Percentiles rank a stretch among this genome's conserved stretches.
phyloP scores from a whole-genome alignment of 2,329 filamentous ascomycete genomes.

The Ascocoryne sarcoides region DNA sequence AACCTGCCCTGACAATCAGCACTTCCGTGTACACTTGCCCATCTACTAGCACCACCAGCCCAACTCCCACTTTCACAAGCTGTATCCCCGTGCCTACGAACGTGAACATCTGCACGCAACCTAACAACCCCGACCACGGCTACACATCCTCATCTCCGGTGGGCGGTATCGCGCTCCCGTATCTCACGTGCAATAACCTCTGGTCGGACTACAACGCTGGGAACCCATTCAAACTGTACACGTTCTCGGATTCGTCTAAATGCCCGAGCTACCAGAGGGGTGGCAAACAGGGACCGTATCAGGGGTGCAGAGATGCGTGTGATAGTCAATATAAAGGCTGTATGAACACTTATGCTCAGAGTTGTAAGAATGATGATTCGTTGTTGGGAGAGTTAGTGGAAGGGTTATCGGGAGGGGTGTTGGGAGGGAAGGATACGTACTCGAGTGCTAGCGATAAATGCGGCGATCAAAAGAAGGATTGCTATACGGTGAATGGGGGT shows the following conservation, averaged over 20 bases:
- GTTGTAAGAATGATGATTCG: constrained; percentile 33
- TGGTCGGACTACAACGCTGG: constrained; percentile 31
- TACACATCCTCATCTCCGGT: constrained; percentile 58
- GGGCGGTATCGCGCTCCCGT: constrained; percentile 42
- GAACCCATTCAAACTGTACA: constrained; percentile 46
- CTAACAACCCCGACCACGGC: constrained; percentile 47
- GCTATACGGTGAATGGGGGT: constrained; percentile 35
- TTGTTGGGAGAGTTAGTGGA: not conserved
- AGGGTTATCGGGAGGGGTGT: not conserved
- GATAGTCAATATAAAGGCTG: constrained; percentile 43
- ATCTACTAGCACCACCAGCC: constrained; percentile 16
- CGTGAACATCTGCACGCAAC: constrained; percentile 40
- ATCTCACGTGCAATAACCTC: constrained; percentile 47
- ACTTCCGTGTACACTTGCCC: constrained; percentile 30
- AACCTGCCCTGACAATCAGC: constrained; percentile 33
- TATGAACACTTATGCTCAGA: constrained; percentile 39
- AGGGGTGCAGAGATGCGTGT: constrained; percentile 45
- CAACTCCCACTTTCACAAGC: constrained; percentile 26
- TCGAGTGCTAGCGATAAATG: constrained; percentile 35
- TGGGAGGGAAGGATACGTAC: constrained; percentile 15
- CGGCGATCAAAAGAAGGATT: constrained; percentile 41
- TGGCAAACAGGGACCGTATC: constrained; percentile 27
- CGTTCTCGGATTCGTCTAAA: constrained; percentile 32
- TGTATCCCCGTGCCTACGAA: constrained; percentile 40
- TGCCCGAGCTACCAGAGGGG: constrained; percentile 38